phyloP scores from a whole-genome alignment of 202 grass and related monocot species.

The Miscanthus sacchariflorus region DNA sequence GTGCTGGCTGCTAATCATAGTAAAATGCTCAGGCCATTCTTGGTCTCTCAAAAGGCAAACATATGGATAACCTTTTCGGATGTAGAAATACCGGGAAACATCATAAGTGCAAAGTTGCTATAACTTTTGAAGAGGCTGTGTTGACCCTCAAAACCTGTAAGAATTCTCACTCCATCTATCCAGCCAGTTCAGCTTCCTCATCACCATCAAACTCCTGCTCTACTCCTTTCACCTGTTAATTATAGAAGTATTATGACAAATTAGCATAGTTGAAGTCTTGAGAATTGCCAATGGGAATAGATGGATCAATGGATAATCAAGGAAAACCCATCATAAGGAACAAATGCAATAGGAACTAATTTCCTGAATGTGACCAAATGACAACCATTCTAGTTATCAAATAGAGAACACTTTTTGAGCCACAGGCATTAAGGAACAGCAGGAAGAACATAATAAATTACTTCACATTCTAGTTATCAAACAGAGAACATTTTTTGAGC shows the following conservation, averaged over 20 bases:
- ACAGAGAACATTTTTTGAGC: neutral
- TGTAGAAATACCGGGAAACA: neutral
- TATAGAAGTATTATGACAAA: conserved; percentile 20
- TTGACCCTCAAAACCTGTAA: neutral
- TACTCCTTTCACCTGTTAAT: conserved; percentile 86
- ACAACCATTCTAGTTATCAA: conserved; percentile 31
- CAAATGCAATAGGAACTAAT: neutral
- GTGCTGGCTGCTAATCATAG: neutral
- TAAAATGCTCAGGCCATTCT: conserved; percentile 22
- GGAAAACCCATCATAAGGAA: conserved; percentile 13
- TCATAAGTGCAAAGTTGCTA: conserved; percentile 1
- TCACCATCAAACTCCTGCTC: conserved; percentile 90
- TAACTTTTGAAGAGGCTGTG: neutral
- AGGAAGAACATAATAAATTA: neutral
- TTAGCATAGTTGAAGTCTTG: neutral
- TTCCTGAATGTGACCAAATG: conserved; percentile 3
- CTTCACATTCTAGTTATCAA: neutral
- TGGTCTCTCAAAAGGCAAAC: conserved; percentile 28
- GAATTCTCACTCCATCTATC: conserved; percentile 63
- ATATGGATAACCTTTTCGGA: conserved; percentile 19
- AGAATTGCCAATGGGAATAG: neutral
- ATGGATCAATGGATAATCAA: conserved; percentile 1
- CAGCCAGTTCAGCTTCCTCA: conserved; percentile 67
- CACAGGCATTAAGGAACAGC: neutral
- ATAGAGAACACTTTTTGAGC: neutral